phyloP scores from a whole-genome alignment of 768 basidiomycete species.

The Podaxis rugospora region DNA sequence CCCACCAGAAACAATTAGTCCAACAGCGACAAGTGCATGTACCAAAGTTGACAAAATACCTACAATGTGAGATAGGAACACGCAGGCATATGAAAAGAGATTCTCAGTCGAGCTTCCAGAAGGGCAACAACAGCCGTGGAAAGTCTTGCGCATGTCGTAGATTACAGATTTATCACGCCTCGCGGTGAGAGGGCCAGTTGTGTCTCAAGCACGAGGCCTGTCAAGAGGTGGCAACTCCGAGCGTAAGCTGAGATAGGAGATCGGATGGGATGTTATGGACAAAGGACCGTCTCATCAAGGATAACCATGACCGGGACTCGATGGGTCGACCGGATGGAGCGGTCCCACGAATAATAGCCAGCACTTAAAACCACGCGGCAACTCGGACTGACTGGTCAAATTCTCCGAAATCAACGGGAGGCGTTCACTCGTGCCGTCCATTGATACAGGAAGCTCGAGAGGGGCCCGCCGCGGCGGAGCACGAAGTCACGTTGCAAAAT shows the following conservation, averaged over 20 bases:
- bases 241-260: neutral
- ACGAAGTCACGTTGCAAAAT: neutral
- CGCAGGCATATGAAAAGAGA: neutral
- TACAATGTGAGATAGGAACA: slow-evolving; percentile 4
- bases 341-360: neutral
- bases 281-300: neutral
- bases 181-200: neutral
- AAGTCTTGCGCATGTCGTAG: slow-evolving; percentile 7
- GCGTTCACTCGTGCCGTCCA: neutral
- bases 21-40: neutral
- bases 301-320: neutral
- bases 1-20: neutral
- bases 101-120: neutral
- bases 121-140: neutral
- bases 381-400: neutral
- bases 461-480: slow-evolving; percentile 5
- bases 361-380: neutral
- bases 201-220: slow-evolving; percentile 12
- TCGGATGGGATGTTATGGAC: neutral
- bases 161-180: slow-evolving; percentile 6
- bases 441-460: neutral
- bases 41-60: neutral
- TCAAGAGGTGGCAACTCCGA: slow-evolving; percentile 1
- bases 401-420: neutral
- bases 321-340: neutral